Conservation (phyloP, 441 rosid genomes). For the Gossypium trilobum region DNA sequence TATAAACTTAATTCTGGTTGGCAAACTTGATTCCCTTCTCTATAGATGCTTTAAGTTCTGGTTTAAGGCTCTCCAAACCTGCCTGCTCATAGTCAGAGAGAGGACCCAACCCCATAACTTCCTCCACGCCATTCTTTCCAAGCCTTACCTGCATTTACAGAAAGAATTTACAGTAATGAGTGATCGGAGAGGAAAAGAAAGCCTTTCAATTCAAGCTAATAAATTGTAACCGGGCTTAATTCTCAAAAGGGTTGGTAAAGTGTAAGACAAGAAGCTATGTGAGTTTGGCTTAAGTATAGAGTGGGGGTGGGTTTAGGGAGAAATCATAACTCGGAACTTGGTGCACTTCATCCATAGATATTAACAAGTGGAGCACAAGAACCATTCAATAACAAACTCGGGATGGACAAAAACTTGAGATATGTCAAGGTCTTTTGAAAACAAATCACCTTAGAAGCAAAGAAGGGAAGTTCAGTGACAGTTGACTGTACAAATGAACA, state of each 20-base stretch:
- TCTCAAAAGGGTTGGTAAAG: not conserved
- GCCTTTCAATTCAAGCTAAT: not conserved
- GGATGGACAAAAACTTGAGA: not conserved
- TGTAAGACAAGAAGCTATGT: not conserved
- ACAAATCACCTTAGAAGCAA: slow-evolving; percentile 75
- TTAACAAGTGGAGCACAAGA: not conserved
- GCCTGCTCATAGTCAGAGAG: slow-evolving; percentile 71
- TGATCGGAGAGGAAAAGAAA: not conserved
- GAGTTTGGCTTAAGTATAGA: not conserved
- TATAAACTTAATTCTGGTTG: slow-evolving; percentile 30
- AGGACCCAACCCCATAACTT: slow-evolving; percentile 67
- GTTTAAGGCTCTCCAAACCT: slow-evolving; percentile 71
- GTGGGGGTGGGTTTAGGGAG: not conserved
- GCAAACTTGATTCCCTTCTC: slow-evolving; percentile 85
- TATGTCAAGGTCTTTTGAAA: not conserved
- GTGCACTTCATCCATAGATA: not conserved
- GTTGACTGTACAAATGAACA: slow-evolving; percentile 80
- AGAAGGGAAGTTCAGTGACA: slow-evolving; percentile 81
- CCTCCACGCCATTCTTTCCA: slow-evolving; percentile 86
- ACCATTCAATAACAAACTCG: not conserved
- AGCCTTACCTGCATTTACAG: slow-evolving; percentile 59
- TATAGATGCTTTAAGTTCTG: slow-evolving; percentile 69
- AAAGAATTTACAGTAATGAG: not conserved
- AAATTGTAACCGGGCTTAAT: not conserved
- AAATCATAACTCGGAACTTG: not conserved